Evolutionary conservation across 2,329 filamentous ascomycete species (phyloP).

Genomic region (Sporothrix euskadiensis): DNA sequence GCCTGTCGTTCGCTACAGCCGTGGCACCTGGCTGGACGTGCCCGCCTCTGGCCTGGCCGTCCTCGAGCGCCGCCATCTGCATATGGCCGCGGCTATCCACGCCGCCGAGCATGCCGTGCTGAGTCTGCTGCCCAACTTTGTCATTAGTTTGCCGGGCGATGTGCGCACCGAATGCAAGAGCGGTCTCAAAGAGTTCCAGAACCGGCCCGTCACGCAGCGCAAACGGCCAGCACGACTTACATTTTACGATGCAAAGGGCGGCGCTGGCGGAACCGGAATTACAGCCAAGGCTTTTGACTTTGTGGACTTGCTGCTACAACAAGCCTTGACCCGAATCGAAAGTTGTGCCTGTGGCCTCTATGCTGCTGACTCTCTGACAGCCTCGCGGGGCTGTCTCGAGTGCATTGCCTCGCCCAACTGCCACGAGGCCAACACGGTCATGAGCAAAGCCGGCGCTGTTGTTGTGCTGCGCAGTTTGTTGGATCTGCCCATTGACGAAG

Average conservation of each 20-base stretch:
- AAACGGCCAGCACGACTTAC: conserved; percentile 87
- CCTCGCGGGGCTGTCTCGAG: conserved; percentile 91
- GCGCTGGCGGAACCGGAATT: conserved; percentile 78
- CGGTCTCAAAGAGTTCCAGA: conserved; percentile 81
- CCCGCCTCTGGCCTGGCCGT: conserved; percentile 78
- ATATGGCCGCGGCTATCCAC: conserved; percentile 87
- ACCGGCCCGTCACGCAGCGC: conserved; percentile 58
- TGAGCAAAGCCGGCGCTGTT: conserved; percentile 85
- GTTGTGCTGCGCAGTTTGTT: conserved; percentile 79
- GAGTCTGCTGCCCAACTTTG: conserved; percentile 83
- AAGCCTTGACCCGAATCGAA: conserved; percentile 75
- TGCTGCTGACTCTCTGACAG: conserved; percentile 61
- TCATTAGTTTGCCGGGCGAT: conserved; percentile 85
- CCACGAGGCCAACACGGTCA: conserved; percentile 83
- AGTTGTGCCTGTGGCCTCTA: conserved; percentile 61
- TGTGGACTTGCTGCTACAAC: conserved; percentile 72
- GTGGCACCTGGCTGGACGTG: conserved; percentile 95
- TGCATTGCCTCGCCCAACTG: conserved; percentile 86
- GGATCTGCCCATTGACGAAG: conserved; percentile 75
- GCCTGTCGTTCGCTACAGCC: conserved; percentile 78
- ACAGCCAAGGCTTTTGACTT: conserved; percentile 94
- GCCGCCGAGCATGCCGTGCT: conserved; percentile 91
- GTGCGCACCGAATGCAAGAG: conserved; percentile 94
- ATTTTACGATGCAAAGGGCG: conserved; percentile 94
- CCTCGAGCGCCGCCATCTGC: conserved; percentile 68